Conservation (phyloP, 1,284 basidiomycete species). For the Mycena sp. region DNA sequence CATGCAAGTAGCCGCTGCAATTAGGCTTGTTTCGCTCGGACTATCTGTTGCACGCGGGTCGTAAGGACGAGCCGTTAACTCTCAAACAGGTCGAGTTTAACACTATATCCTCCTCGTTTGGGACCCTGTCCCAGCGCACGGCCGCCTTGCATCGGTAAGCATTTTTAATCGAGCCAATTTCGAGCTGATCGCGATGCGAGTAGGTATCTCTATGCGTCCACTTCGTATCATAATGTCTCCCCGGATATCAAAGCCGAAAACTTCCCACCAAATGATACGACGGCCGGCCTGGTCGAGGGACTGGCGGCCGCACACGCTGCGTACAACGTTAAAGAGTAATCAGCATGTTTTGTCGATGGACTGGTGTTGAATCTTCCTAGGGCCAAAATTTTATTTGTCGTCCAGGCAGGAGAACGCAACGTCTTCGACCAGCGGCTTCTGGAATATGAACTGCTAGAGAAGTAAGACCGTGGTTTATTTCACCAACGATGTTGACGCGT, state of each 20-base stretch:
- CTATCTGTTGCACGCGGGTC: conserved; percentile 84
- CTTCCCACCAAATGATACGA: conserved; percentile 82
- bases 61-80: conserved; percentile 49
- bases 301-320: conserved; percentile 83
- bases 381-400: conserved; percentile 87
- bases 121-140: conserved; percentile 79
- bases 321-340: conserved; percentile 70
- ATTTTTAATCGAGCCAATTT: conserved; percentile 24
- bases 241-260: conserved; percentile 63
- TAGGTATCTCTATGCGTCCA: conserved; percentile 75
- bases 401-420: conserved; percentile 93
- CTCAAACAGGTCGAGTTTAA: conserved; percentile 99
- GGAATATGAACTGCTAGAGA: conserved; percentile 86
- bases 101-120: conserved; percentile 95
- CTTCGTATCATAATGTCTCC: conserved; percentile 71
- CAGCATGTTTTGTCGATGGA: not conserved
- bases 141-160: conserved; percentile 81
- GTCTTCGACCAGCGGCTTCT: conserved; percentile 94
- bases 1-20: conserved; percentile 70
- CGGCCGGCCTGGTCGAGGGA: conserved; percentile 76
- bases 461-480: too few relatives aligned
- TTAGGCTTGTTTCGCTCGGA: conserved; percentile 97
- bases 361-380: conserved; percentile 45
- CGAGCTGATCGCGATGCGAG: conserved; percentile 7
- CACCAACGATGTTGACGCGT: conserved; percentile 13